Percentiles rank a stretch among this genome's conserved stretches.
Evolutionary conservation across 345 rosid genomes (phyloP).

Genomic region (Abelmoschus esculentus): DNA sequence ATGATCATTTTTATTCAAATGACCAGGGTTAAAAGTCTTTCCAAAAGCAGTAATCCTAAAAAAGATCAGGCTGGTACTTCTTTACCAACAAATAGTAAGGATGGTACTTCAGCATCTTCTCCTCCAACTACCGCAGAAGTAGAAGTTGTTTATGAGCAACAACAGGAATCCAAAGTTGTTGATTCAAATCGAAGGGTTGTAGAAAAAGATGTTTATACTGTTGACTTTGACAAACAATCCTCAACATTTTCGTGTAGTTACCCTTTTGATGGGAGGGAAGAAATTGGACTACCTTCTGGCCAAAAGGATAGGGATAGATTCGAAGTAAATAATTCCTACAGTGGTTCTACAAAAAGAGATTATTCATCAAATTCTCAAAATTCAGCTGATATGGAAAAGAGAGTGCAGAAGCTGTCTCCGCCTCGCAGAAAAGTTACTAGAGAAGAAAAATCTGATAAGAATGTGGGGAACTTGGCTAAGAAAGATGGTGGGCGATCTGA

Average conservation of each 20-base stretch:
- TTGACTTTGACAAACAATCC: slow-evolving; percentile 44
- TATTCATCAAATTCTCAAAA: slow-evolving; percentile 42
- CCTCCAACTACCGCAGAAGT: slow-evolving; percentile 31
- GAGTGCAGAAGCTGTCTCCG: slow-evolving; percentile 71
- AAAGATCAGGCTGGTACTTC: slow-evolving; percentile 59
- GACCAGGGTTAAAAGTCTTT: slow-evolving; percentile 90
- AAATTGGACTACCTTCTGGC: slow-evolving; percentile 42
- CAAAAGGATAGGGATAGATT: slow-evolving; percentile 50
- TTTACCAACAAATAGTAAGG: slow-evolving; percentile 41
- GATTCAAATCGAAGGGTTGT: slow-evolving; percentile 52
- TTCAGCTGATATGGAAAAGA: slow-evolving; percentile 56
- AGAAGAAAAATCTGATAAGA: slow-evolving; percentile 69
- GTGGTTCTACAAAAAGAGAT: slow-evolving; percentile 41
- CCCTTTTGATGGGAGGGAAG: slow-evolving; percentile 40
- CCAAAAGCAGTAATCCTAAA: slow-evolving; percentile 72
- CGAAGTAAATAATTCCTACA: slow-evolving; percentile 37
- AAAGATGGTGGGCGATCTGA: slow-evolving; percentile 52
- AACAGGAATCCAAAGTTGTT: slow-evolving; percentile 40
- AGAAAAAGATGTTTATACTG: slow-evolving; percentile 50
- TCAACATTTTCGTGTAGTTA: slow-evolving; percentile 37
- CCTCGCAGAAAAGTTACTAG: slow-evolving; percentile 66
- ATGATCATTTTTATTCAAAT: slow-evolving; percentile 14
- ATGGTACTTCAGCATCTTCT: slow-evolving; percentile 43
- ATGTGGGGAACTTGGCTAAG: slow-evolving; percentile 34
- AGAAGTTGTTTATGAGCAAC: slow-evolving; percentile 51